phyloP scores from a whole-genome alignment of 371 early-diverging fungal genomes.

The Mucor saturninus region DNA sequence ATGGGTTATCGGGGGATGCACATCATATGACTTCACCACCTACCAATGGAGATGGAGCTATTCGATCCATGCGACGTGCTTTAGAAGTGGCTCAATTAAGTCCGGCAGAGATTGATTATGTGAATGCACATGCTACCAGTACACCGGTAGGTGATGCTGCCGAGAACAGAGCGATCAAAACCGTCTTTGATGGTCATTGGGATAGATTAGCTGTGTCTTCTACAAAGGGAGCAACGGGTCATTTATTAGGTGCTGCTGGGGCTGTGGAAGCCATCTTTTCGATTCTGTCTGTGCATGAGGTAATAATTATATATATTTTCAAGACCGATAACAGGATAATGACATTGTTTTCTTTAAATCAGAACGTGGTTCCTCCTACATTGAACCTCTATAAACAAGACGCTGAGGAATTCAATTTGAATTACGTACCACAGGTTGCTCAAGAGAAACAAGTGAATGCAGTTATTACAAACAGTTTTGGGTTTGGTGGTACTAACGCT shows the following conservation, averaged over 20 bases:
- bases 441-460: slow-evolving; percentile 68
- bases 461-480: slow-evolving; percentile 92
- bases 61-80: slow-evolving; percentile 84
- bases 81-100: slow-evolving; percentile 64
- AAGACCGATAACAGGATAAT: no score
- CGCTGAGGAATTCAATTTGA: slow-evolving; percentile 69
- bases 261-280: slow-evolving; percentile 93
- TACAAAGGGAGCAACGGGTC: slow-evolving; percentile 92
- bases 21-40: slow-evolving; percentile 95
- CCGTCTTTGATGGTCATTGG: slow-evolving; percentile 69
- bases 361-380: slow-evolving; percentile 83
- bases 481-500: slow-evolving; percentile 97
- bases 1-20: slow-evolving; percentile 93
- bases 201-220: slow-evolving; percentile 78
- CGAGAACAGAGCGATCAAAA: slow-evolving; percentile 82
- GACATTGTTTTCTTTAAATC: not conserved
- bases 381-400: slow-evolving; percentile 74
- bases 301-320: slow-evolving; percentile 30
- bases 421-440: slow-evolving; percentile 74
- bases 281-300: slow-evolving; percentile 73
- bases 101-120: slow-evolving; percentile 76
- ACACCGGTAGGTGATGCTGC: slow-evolving; percentile 81
- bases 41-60: slow-evolving; percentile 85
- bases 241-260: slow-evolving; percentile 94
- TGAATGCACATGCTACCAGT: slow-evolving; percentile 97